Percentiles rank a stretch among this genome's conserved stretches.
These are phyloP conservation scores for Cercospora janseana DNA, from an alignment of 2,329 filamentous ascomycete species.

Conservation along the genomic window DNA sequence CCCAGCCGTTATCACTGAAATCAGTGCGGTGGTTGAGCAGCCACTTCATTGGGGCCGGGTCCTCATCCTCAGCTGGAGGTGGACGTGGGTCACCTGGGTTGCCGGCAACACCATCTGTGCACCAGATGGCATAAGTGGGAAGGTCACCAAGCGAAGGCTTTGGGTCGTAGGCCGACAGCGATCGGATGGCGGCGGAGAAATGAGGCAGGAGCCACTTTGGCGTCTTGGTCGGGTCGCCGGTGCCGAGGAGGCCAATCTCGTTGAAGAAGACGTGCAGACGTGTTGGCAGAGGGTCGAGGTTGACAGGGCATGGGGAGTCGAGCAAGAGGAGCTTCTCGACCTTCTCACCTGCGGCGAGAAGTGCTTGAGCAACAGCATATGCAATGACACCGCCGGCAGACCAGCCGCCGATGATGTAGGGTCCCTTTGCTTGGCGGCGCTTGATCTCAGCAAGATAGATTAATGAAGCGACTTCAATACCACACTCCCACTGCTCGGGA, in stretches of 20 bases:
- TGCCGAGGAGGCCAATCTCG: conserved; percentile 68
- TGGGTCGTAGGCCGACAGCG: conserved; percentile 67
- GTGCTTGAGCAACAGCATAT: conserved; percentile 51
- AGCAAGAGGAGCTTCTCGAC: conserved; percentile 54
- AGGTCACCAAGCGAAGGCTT: conserved; percentile 62
- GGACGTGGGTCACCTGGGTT: conserved; percentile 64
- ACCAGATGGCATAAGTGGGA: conserved; percentile 66
- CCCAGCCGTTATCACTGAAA: conserved; percentile 69
- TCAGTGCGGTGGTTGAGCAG: conserved; percentile 70
- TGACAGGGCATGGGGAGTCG: conserved; percentile 54
- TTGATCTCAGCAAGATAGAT: conserved; percentile 69
- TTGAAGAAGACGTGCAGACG: conserved; percentile 71
- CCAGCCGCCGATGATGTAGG: conserved; percentile 56
- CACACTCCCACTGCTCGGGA: conserved; percentile 63
- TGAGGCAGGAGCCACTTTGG: conserved; percentile 73
- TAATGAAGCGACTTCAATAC: conserved; percentile 62
- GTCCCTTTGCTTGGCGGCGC: conserved; percentile 65
- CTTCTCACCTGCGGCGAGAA: conserved; percentile 49
- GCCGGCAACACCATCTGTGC: conserved; percentile 69
- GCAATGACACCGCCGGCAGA: conserved; percentile 57
- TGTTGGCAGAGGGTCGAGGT: conserved; percentile 51
- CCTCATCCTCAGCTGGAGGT: conserved; percentile 58
- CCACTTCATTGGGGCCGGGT: conserved; percentile 59
- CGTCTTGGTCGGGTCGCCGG: conserved; percentile 57
- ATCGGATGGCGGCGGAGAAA: conserved; percentile 66